Conservation (phyloP, 495 filamentous ascomycete genomes). For the Echria macrotheca region DNA sequence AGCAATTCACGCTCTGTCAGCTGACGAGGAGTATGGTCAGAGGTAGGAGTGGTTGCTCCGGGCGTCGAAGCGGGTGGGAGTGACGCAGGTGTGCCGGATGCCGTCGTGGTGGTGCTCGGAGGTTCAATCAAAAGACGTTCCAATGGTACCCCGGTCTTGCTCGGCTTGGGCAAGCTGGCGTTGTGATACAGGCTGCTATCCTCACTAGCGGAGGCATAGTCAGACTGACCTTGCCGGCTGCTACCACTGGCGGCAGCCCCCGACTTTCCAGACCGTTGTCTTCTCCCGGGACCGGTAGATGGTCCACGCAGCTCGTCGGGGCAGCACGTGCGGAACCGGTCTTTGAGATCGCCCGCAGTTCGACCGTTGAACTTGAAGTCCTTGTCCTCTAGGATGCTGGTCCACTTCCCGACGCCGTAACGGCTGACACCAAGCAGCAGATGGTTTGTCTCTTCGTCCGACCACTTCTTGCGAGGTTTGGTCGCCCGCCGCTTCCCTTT, state of each 20-base stretch:
- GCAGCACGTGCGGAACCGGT: conserved; percentile 75
- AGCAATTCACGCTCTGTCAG: not conserved
- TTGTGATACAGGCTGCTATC: not conserved
- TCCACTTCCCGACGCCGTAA: conserved; percentile 86
- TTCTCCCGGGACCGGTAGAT: conserved; percentile 18
- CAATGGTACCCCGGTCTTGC: conserved; percentile 36
- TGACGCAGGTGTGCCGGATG: not conserved
- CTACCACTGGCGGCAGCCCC: not conserved
- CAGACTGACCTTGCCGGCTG: not conserved
- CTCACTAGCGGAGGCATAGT: not conserved
- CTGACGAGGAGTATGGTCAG: not conserved
- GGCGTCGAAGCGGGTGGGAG: too few species aligned
- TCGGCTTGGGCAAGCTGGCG: conserved; percentile 12
- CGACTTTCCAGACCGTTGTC: conserved; percentile 5
- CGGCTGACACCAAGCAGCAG: conserved; percentile 71
- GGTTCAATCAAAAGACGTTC: conserved; percentile 45
- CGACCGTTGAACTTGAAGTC: conserved; percentile 71
- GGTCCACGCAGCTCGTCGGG: conserved; percentile 49
- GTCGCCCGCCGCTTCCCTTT: conserved; percentile 38
- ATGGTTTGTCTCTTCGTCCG: conserved; percentile 74
- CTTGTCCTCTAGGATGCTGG: conserved; percentile 68
- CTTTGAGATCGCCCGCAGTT: conserved; percentile 77
- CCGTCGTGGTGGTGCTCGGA: conserved; percentile 20
- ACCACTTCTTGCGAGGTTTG: conserved; percentile 63
- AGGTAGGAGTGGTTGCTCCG: not conserved